A percentile compares a stretch with the other conserved stretches of the same genome.
Conservation (phyloP, 1,284 basidiomycete species). For the Trametes sp. region DNA sequence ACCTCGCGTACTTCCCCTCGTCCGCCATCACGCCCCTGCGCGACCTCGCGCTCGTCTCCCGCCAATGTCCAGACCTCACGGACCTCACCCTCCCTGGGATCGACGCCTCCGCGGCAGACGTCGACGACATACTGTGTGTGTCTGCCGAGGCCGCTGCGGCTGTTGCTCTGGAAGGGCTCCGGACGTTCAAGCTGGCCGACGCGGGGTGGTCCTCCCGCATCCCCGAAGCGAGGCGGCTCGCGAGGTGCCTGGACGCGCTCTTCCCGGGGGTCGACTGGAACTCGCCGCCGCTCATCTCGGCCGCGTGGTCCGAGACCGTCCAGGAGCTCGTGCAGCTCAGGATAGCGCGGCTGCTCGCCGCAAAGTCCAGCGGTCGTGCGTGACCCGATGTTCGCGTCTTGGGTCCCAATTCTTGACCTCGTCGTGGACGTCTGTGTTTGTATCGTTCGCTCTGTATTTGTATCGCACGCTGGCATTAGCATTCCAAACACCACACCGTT, state of each 20-base stretch:
- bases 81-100: conserved; percentile 24
- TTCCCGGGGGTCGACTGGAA: conserved; percentile 27
- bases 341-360: conserved; percentile 16
- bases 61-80: conserved; percentile 8
- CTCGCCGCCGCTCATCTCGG: conserved; percentile 20
- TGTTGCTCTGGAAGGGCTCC: background rate
- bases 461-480: too few species aligned
- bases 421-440: too few species aligned
- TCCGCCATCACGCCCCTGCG: conserved; percentile 6
- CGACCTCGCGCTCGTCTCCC: conserved; percentile 17
- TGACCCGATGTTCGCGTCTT: too few species aligned
- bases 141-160: background rate
- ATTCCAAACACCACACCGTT: too few species aligned
- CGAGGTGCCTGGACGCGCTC: conserved; percentile 21
- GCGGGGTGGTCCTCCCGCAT: conserved; percentile 22
- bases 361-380: too few species aligned
- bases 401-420: background rate
- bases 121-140: background rate
- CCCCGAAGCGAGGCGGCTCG: conserved; percentile 22
- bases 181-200: conserved; percentile 20
- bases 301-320: conserved; percentile 25
- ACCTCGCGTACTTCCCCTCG: conserved; percentile 15
- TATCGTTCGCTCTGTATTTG: too few species aligned
- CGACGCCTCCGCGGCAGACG: conserved; percentile 11
- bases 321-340: conserved; percentile 21